Percentiles rank a stretch among this genome's conserved stretches.
Conservation (phyloP, 73 alveolate species). For the Paramecium caudatum region DNA sequence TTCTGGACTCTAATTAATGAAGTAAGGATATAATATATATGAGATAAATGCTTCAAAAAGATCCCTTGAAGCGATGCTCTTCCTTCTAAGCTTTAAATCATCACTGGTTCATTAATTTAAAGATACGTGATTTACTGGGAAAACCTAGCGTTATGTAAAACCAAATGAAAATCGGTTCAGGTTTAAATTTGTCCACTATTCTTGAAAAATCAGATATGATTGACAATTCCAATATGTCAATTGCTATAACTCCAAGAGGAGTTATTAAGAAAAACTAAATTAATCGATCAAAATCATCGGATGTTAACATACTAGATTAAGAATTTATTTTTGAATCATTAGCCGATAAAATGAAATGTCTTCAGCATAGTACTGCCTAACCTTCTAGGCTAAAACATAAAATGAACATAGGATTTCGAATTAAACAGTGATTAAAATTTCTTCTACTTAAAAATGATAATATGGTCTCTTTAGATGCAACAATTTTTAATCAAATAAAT, state of each 20-base stretch:
- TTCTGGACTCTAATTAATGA: constrained; percentile 68
- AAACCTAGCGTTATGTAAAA: constrained; percentile 51
- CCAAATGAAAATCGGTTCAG: constrained; percentile 43
- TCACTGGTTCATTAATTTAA: constrained; percentile 76
- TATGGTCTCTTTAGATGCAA: no score
- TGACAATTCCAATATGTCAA: constrained; percentile 54
- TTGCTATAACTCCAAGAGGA: constrained; percentile 52
- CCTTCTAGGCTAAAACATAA: not conserved
- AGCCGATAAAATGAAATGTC: constrained; percentile 21
- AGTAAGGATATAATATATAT: no score
- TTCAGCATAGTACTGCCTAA: not conserved
- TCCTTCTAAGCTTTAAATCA: constrained; percentile 76
- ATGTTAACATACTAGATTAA: constrained; percentile 1
- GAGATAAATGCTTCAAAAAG: constrained; percentile 72
- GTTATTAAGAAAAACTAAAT: not conserved
- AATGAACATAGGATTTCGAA: not conserved
- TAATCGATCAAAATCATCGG: constrained; percentile 16
- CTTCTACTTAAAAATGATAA: not conserved
- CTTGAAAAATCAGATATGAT: constrained; percentile 63
- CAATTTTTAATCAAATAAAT: no score
- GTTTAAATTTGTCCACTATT: constrained; percentile 42
- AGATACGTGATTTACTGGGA: constrained; percentile 45
- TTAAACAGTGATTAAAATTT: not conserved
- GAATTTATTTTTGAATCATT: constrained; percentile 42
- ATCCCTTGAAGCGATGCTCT: constrained; percentile 71